A percentile compares a stretch with the other conserved stretches of the same genome.
Evolutionary conservation across 176 grass and related monocot species (phyloP).

Genomic region (Carex parvula): DNA sequence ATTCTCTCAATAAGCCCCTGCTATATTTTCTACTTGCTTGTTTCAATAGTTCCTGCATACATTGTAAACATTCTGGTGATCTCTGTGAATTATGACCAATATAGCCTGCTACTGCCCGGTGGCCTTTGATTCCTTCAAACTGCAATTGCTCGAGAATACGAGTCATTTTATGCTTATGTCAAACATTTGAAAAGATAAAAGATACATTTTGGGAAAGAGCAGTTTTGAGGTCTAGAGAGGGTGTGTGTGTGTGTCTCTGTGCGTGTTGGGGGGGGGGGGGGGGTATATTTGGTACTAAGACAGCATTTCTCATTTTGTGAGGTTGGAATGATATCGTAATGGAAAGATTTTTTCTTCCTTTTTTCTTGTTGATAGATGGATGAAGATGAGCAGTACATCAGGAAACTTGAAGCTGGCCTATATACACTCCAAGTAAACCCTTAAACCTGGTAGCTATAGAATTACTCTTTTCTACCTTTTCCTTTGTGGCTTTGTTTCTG

Average conservation of each 20-base stretch:
- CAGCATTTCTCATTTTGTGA: neutral
- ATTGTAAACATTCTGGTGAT: neutral
- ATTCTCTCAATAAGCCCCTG: slow-evolving; percentile 5
- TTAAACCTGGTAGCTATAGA: neutral
- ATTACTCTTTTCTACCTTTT: slow-evolving; percentile 15
- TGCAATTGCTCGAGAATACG: neutral
- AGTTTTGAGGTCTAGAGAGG: no score
- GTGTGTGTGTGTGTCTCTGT: no score
- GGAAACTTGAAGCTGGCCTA: slow-evolving; percentile 89
- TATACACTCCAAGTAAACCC: slow-evolving; percentile 82
- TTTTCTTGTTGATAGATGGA: slow-evolving; percentile 58
- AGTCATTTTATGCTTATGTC: neutral
- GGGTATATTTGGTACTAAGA: neutral
- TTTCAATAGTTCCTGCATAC: slow-evolving; percentile 8
- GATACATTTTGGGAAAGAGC: neutral
- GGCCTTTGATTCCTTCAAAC: neutral
- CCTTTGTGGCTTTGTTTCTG: slow-evolving; percentile 13
- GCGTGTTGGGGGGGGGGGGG: no score
- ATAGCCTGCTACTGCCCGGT: neutral
- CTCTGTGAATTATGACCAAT: neutral
- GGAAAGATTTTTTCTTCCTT: neutral
- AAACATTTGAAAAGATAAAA: slow-evolving; percentile 1
- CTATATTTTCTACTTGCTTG: slow-evolving; percentile 13
- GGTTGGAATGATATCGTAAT: neutral
- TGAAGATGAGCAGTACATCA: slow-evolving; percentile 79